Percentiles rank a stretch among this genome's conserved stretches.
Conservation (phyloP, 2,329 filamentous ascomycete genomes). For the Sphaceloma murrayae region DNA sequence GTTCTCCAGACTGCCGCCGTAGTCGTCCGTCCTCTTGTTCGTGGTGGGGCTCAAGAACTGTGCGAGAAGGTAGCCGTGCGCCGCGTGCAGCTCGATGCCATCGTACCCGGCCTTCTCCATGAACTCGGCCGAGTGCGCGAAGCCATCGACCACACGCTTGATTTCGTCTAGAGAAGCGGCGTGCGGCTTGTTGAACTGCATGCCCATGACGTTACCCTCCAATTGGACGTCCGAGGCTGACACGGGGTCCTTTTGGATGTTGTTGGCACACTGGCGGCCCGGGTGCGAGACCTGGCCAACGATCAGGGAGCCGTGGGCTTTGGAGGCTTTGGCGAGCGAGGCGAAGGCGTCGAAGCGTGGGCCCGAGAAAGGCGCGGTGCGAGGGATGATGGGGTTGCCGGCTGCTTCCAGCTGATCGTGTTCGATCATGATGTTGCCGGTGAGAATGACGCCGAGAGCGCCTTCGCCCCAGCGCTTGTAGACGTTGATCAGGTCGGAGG, state of each 20-base stretch:
- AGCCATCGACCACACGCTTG: constrained; percentile 47
- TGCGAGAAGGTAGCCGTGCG: constrained; percentile 35
- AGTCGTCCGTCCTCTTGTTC: constrained; percentile 36
- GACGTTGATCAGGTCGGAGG: constrained; percentile 44
- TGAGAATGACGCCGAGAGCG: constrained; percentile 47
- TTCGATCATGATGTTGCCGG: constrained; percentile 57
- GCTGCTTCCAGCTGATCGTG: constrained; percentile 48
- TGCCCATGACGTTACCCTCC: constrained; percentile 35
- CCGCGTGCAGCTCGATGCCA: constrained; percentile 40
- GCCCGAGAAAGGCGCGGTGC: constrained; percentile 42
- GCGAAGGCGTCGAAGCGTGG: constrained; percentile 52
- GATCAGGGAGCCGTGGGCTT: constrained; percentile 49
- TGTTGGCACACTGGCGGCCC: constrained; percentile 44
- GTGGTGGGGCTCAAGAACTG: constrained; percentile 37
- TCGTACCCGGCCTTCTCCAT: constrained; percentile 53
- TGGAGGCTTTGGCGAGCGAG: constrained; percentile 45
- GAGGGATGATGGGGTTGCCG: constrained; percentile 52
- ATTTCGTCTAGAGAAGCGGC: constrained; percentile 49
- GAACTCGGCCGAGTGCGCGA: constrained; percentile 53
- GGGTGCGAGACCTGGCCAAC: constrained; percentile 55
- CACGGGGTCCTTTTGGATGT: constrained; percentile 43
- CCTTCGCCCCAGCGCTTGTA: constrained; percentile 55
- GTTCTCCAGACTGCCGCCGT: constrained; percentile 37
- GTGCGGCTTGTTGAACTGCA: constrained; percentile 46
- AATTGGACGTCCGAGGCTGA: constrained; percentile 44